Evolutionary conservation across 2,329 filamentous ascomycete genomes (phyloP), one percentile per base, ranked within the genome.

Genomic region (Periglandula ipomoeae): DNA sequence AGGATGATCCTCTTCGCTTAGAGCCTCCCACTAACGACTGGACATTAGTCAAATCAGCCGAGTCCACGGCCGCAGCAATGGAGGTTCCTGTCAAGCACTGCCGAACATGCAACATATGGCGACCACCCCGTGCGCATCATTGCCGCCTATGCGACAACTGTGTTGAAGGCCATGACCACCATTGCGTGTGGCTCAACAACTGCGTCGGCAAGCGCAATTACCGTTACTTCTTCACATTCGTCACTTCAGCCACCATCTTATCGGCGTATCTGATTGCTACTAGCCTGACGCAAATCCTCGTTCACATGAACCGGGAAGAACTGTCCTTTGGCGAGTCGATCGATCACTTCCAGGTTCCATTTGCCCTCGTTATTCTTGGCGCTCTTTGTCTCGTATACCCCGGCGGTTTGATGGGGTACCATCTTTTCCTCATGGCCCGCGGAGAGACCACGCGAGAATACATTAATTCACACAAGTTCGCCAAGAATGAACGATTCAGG

Each of bases 111-210:
- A 89, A 89, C 61, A 90, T 98, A 57, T 98, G 93, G 93, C 86
- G 93, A 2, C 93, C 93, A 32, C 90, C 91, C 24, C 87, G 93
- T 50, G 89, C 89, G 50, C 94, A 98, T 63, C 93, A 98, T 69
- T 98, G 93, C 68, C 87, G 93, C 50, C 78, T 95, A 24, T 98
- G 93, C 69, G 91, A 98, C 68, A 96, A 94, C 65, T 98, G 93
- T 65, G 81, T 98, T 52, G 93, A 98, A 67, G 95, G 89, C 0
- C 89, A 96, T 57, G 93, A 98, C 61, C 93, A 98, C 62, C 93
- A 98, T 68, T 98, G 93, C 61, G 90, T 97, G 15, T 98, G 93
- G 93, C 79, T 98, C 54, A 98, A 98, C 70, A 98, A 98, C 65
- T 98, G 93, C 56, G 85, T 98, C 44, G 93, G 93, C 39, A 85